Evolutionary conservation across 441 rosid species (phyloP), one percentile per base, ranked within the genome.

Genomic region (Heliophila coronopifolia): DNA sequence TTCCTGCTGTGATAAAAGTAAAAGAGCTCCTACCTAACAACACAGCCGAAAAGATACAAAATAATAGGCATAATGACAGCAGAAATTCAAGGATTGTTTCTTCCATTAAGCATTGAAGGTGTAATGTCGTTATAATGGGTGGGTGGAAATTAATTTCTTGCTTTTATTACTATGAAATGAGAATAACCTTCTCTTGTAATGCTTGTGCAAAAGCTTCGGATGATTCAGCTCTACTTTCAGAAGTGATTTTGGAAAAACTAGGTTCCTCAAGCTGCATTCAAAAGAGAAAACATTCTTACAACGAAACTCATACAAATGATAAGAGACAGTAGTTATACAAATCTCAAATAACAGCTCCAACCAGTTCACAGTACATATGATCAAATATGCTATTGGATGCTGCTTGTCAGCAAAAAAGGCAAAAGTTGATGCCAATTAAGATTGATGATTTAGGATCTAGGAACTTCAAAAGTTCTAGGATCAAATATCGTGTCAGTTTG

Each of bases 1-100:
- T 57, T 86, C 99, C 69, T 89, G 85, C 72, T 93, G 97, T 5
- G 99, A 89, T 61, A 93, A 50, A 66, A 93, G 95, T 54, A 93
- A 63, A 26, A 93, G 70, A 16, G 93, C 73, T 19, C 79, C 75
- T 62, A 88, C 94, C 99, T 93, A 80, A 37, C 32, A 70, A 63
- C 54, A 49, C 49, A 51, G 36, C 28, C 31, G 18, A 33, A 42
- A 36, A 23, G 61, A 71, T 18, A 6, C 36, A 3, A 44, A 10
- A 26, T 38, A 1, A 43, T 24, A 17, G n/a, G n/a, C 19, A 37
- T 32, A 9, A 58, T 5, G 28, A 18, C 12, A 44, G 28, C 6
- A 35, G 5, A 56, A 17, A n/a, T n/a, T n/a, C n/a, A n/a, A 15
- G 6, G 30, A 40, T 18, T 8, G n/a, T 31, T 54, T 25, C 51